Base-by-base conservation (phyloP, 2,329 filamentous ascomycete species). In the Fusarium gaditjirri region DNA sequence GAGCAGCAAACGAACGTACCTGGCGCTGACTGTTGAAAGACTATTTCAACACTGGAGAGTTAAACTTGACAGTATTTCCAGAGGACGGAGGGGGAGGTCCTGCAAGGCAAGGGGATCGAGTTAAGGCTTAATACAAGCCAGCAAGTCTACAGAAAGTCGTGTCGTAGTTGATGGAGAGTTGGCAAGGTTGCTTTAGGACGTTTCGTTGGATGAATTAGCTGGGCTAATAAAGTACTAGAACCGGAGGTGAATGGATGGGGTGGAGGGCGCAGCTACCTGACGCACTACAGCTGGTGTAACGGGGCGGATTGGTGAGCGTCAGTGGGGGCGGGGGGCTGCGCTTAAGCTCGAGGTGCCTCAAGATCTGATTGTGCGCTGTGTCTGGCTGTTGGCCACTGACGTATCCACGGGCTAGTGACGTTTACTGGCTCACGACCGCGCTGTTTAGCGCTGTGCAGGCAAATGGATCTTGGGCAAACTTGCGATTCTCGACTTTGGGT, bases 91-190 rank as follows among this genome's bases (percentile, higher is more conserved):
- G 23, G 36, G 38, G 33, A 58, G n/a, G 33, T 27, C 38, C 31
- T 36, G 36, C 11, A 50, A 53, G 36, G 55, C 39, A 50, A 67
- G 36, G 27, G 66, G 56, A 46, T 64, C 61, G 60, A 54, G 44
- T 62, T 39, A 55, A 36, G 43, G 56, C 61, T 67, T 53, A 64
- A 56, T 59, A 54, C 44, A 55, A 61, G 42, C 36, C 44, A 60
- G 46, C 50, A 41, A 58, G 55, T 64, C 46, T 66, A 65, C 39
- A 67, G 43, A 58, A 57, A 63, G 69, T 70, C 69, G 69, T 72
- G 69, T 70, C 61, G 70, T 70, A 71, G 70, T 67, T 57, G 70
- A 73, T 72, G 65, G 70, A 71, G 64, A 49, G 65, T 70, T 73
- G 62, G 43, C 43, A 57, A 38, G 63, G 42, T 66, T 67, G 44